Evolutionary conservation across 805 yeast genomes (phyloP), one percentile per base, ranked within the genome.

Genomic region (Jamesozyma lodderae): DNA sequence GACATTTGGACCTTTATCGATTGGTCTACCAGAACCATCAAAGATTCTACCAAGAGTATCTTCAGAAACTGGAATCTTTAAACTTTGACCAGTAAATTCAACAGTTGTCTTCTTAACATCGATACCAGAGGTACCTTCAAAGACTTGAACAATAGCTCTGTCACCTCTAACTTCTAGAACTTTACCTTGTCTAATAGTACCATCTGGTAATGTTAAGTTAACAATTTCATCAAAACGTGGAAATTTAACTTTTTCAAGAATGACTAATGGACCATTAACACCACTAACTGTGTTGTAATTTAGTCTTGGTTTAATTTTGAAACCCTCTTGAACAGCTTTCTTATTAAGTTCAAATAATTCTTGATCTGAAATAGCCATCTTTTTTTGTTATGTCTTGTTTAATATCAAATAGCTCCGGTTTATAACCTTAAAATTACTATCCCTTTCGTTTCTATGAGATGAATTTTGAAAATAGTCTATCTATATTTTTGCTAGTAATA

Each of bases 21-120:
- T 90, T 43, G 98, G 94, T 68, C 95, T 79, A 67, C 97, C 99
- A 25, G 96, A 88, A 64, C 99, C 99, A 67, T 92, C 96, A 63
- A 92, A 92, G 48, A 92, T 84, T 72, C 99, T 82, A 48, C 99
- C 99, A 59, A 94, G 72, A 73, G 88, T 81, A 60, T 92, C 99
- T 66, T 92, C 98, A 40, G 95, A 81, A 18, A 92, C 98, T 17
- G 97, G 82, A 48, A 92, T 85, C 64, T 79, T 84, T 72, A 92
- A 73, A 64, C 78, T 84, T 62, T 90, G 79, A 45, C 99, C 98
- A 29, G 98, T 88, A 68, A 92, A 90, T 66, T 94, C 97, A 44
- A 94, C 95, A 42, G 87, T 75, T 36, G 99, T 92, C 70, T 88
- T 92, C 69, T 92, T 88, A 46, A 92, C 97, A 70, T 92, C 99